A percentile compares a stretch with the other conserved stretches of the same genome.
phyloP scores from a whole-genome alignment of 257 asterid species.

The Nicotiana tomentosiformis region DNA sequence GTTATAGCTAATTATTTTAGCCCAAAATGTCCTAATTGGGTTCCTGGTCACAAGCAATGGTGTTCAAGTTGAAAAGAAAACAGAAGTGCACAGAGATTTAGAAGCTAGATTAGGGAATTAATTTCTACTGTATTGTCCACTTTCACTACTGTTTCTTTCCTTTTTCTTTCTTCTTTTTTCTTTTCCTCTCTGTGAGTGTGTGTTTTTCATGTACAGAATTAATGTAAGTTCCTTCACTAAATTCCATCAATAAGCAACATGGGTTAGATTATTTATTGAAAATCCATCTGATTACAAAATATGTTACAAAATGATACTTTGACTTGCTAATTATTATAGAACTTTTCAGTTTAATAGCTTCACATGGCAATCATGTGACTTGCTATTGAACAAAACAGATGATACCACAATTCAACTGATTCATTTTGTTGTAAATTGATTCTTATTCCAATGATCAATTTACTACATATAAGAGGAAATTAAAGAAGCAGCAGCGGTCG shows the following conservation, averaged over 20 bases:
- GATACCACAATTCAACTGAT: neutral
- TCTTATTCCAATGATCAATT: neutral
- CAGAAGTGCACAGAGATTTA: neutral
- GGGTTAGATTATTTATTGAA: neutral
- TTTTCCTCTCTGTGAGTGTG: neutral
- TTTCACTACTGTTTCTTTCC: neutral
- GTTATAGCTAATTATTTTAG: conserved; percentile 27
- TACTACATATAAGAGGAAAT: neutral
- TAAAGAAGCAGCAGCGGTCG: neutral
- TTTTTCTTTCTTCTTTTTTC: no score
- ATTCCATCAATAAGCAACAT: conserved; percentile 1
- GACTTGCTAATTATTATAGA: neutral
- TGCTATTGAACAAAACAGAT: neutral
- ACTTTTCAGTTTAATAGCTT: neutral
- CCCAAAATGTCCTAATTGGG: conserved; percentile 14
- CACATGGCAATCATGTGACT: conserved; percentile 9
- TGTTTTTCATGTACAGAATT: neutral
- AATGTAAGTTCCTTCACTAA: neutral
- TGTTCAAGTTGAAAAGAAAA: neutral
- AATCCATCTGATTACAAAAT: neutral
- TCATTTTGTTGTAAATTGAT: neutral
- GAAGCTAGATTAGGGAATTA: neutral
- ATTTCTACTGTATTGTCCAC: neutral
- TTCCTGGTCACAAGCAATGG: conserved; percentile 7
- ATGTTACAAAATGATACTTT: neutral